Evolutionary conservation across 2,329 filamentous ascomycete species (phyloP), one percentile per base, ranked within the genome.

Genomic region (Fusarium sp.): DNA sequence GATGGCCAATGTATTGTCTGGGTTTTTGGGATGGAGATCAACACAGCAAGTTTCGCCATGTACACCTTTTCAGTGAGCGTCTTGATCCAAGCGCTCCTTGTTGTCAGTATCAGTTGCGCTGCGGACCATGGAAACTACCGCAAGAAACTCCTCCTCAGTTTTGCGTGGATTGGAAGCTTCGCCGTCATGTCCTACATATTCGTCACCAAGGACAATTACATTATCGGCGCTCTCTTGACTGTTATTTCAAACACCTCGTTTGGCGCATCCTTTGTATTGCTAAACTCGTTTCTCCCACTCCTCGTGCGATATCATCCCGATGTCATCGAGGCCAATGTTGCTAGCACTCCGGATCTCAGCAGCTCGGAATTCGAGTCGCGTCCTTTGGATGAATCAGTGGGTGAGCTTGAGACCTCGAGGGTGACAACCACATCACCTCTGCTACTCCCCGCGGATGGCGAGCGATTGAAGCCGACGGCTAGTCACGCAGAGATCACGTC

Each of bases 51-150:
- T 75, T 97, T 98, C 75, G 94, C 93, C 73, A 96, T 98, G 92
- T 98, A 98, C 77, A 97, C 93, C 2, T 99, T 99, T 76, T 96
- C 93, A 54, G 81, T 96, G 70, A 96, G 92, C 73, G 95, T 99
- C 2, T 76, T 97, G 17, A 76, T 97, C 10, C 95, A 99, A 74
- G 91, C 93, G 2, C 77, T 98, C 25, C 79, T 98, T 27, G 96
- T 99, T 38, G 92, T 99, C 63, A 96, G 93, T 71, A 97, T 99
- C 82, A 97, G 93, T 71, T 95, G 92, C 51, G 93, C 94, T 8
- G 95, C 95, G 53, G 95, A 99, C 74, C 94, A 98, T 76, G 95
- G 95, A 61, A 89, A 86, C 67, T 95, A 93, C 78, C 88, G 95
- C 57, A 99, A 98, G 81, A 90, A 88, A 49, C 84, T 99, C 17